These are phyloP conservation scores for Wallacemonas sp. DNA, from an alignment of 208 protist species.

Conservation along the genomic window DNA sequence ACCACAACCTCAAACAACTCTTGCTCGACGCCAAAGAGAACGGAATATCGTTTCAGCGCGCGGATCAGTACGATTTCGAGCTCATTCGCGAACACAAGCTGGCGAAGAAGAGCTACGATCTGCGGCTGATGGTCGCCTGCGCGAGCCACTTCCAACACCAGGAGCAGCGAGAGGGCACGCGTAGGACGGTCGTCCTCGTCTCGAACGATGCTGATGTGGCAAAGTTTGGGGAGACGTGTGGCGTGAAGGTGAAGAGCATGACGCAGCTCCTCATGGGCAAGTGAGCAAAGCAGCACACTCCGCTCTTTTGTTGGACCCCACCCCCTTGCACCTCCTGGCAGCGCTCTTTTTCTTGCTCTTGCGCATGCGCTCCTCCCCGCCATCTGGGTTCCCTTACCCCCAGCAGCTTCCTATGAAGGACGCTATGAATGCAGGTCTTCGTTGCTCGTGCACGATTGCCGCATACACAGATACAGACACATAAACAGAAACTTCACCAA, in stretches of 20 bases:
- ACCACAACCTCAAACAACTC: conserved; percentile 14
- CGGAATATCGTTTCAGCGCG: conserved; percentile 24
- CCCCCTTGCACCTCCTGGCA: background rate
- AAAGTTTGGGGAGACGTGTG: background rate
- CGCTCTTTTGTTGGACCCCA: too few relatives aligned
- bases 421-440: too few relatives aligned
- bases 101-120: conserved; percentile 13
- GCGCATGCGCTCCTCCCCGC: too few relatives aligned
- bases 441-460: too few relatives aligned
- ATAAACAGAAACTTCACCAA: too few relatives aligned
- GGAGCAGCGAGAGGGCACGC: background rate
- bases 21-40: conserved; percentile 7
- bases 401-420: too few relatives aligned
- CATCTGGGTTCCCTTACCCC: too few relatives aligned
- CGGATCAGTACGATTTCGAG: conserved; percentile 25
- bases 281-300: background rate
- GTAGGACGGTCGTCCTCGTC: background rate
- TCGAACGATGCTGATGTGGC: background rate
- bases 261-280: background rate
- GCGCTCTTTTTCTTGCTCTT: conserved; percentile 8
- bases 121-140: conserved; percentile 24
- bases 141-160: conserved; percentile 24
- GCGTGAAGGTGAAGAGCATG: background rate
- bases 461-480: too few relatives aligned
- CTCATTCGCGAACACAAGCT: conserved; percentile 20